phyloP scores from a whole-genome alignment of 495 filamentous ascomycete species.

The Rusavskia elegans region DNA sequence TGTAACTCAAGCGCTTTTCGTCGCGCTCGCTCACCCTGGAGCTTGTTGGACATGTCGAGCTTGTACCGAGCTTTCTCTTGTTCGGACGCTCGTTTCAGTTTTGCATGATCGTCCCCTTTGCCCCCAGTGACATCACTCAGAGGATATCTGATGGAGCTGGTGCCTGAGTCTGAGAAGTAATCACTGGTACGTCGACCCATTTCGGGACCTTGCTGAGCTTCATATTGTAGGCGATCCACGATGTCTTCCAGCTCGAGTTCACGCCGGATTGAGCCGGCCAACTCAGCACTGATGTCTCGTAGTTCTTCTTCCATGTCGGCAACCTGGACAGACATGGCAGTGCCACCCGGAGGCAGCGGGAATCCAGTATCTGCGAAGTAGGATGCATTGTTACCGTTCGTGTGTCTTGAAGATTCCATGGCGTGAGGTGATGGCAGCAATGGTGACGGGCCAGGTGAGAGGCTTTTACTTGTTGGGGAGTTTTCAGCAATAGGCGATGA shows the following conservation, averaged over 20 bases:
- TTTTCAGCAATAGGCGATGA: slow-evolving; percentile 43
- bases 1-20: slow-evolving; percentile 65
- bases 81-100: slow-evolving; percentile 65
- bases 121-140: slow-evolving; percentile 39
- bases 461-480: slow-evolving; percentile 46
- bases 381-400: slow-evolving; percentile 13
- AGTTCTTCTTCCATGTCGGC: slow-evolving; percentile 83
- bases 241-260: slow-evolving; percentile 96
- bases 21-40: slow-evolving; percentile 67
- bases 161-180: slow-evolving; percentile 93
- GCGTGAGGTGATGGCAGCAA: slow-evolving; percentile 28
- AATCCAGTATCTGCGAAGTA: slow-evolving; percentile 22
- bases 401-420: slow-evolving; percentile 28
- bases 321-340: slow-evolving; percentile 32
- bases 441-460: slow-evolving; percentile 43
- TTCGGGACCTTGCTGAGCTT: slow-evolving; percentile 40
- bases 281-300: slow-evolving; percentile 77
- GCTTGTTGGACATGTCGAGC: slow-evolving; percentile 62
- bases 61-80: slow-evolving; percentile 83
- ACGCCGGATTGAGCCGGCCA: slow-evolving; percentile 79
- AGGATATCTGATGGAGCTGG: slow-evolving; percentile 63
- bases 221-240: slow-evolving; percentile 69
- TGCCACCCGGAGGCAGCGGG: slow-evolving; percentile 16
- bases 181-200: slow-evolving; percentile 73
- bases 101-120: slow-evolving; percentile 69